These are phyloP conservation scores for Hericium rajendrae DNA, from an alignment of 768 basidiomycete species.

Conservation along the genomic window DNA sequence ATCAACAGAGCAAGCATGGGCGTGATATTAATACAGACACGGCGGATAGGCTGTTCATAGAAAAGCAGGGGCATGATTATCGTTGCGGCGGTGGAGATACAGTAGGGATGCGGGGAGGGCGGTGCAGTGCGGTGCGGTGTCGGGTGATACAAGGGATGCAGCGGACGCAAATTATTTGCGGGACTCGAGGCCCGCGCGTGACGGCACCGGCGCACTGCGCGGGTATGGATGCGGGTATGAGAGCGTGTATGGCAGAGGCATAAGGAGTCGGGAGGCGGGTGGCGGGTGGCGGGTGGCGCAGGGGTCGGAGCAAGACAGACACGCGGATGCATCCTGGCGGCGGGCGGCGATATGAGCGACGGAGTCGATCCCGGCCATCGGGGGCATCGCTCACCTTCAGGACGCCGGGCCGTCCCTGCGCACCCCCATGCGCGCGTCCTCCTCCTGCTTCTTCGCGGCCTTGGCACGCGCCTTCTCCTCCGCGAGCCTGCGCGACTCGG, in stretches of 20 bases:
- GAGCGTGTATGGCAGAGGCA: not conserved
- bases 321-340: no score
- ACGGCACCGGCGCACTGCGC: not conserved
- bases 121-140: not conserved
- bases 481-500: slow-evolving; percentile 48
- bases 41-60: not conserved
- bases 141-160: not conserved
- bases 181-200: not conserved
- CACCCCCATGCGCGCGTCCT: not conserved
- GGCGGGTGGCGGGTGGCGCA: not conserved
- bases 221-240: not conserved
- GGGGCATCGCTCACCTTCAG: no score
- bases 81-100: not conserved
- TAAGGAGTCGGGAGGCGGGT: not conserved
- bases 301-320: no score
- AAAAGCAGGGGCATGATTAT: not conserved
- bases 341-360: no score
- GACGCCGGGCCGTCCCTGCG: no score
- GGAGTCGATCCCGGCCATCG: no score
- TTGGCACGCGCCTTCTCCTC: slow-evolving; percentile 32
- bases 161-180: not conserved
- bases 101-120: not conserved
- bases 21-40: not conserved
- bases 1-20: not conserved
- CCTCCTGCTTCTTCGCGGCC: slow-evolving; percentile 10